Base-by-base conservation (phyloP, 768 basidiomycete species). In the Pisolithus orientalis region DNA sequence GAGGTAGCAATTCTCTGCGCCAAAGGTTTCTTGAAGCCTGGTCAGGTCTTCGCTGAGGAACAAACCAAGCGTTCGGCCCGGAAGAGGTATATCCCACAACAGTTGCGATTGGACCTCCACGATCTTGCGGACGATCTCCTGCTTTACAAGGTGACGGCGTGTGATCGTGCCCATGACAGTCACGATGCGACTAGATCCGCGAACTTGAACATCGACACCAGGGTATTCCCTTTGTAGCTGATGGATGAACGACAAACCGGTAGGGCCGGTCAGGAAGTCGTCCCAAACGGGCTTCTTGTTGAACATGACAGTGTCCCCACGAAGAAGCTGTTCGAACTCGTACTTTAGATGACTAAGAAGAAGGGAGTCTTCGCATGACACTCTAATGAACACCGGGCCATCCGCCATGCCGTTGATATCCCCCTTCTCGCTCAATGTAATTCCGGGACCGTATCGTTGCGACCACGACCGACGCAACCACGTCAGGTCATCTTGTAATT, bases 261-360 rank as follows among this genome's bases (percentile, higher is more conserved):
- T 65, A 0, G 57, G 52, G 4, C 70, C 56, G 21, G 61, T 60
- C 54, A 91, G 84, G 65, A 80, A 89, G 4, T 73, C 69, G 53
- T 90, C 83, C 87, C 87, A 91, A 7, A 78, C 68, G 1, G 73
- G 67, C 39, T 77, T 76, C 28, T 75, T 79, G 43, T 80, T 74
- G 16, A 76, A 59, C 27, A 66, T 72, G 32, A 87, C 63, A 2
- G 76, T 67, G 56, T 90, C 84, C 1, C 88, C 87, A 2, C 74
- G 77, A 0, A 85, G 60, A 10, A 84, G 69, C n/a, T 72, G 72
- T 60, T 87, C 85, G 21, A 88, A 73, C 55, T 82, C 74, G 2
- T 70, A 62, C 58, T 87, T 89, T 49, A 87, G 72, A 39, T 63
- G 65, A 0, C 79, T 78, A 2, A 91, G 62, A 6, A 77, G 67